Evolutionary conservation across 345 rosid genomes (phyloP).

Genomic region (Jatropha curcas): DNA sequence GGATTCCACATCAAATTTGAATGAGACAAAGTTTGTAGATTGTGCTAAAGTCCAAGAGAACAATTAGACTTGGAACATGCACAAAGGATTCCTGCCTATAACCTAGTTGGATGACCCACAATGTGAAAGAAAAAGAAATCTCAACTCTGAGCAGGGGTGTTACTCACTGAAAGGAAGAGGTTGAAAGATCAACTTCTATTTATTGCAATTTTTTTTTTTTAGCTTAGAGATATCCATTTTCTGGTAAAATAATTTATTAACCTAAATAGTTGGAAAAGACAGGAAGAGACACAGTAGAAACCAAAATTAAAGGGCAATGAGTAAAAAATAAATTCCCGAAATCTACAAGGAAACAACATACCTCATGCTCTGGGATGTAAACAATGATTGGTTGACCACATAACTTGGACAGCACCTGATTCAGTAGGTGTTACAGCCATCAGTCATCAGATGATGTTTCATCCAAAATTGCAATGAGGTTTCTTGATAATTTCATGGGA

Average conservation of each 20-base stretch:
- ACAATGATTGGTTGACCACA: constrained; percentile 74
- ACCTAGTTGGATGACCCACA: neutral
- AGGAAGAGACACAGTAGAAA: neutral
- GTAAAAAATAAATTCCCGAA: neutral
- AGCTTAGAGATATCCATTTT: too few relatives aligned
- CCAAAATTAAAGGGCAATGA: neutral
- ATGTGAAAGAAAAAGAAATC: neutral
- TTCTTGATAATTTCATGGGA: neutral
- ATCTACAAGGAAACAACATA: constrained; percentile 15
- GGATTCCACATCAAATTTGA: too few relatives aligned
- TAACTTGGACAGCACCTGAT: constrained; percentile 80
- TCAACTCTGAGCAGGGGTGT: too few relatives aligned
- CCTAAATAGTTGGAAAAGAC: neutral
- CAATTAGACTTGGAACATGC: neutral
- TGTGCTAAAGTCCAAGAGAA: neutral
- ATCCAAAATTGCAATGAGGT: constrained; percentile 7
- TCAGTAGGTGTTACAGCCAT: constrained; percentile 3
- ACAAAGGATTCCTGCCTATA: neutral
- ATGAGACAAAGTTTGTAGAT: neutral
- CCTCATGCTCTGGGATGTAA: constrained; percentile 89
- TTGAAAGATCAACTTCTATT: too few relatives aligned
- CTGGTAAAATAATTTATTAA: neutral
- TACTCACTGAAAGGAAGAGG: too few relatives aligned
- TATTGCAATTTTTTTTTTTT: too few relatives aligned
- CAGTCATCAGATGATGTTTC: constrained; percentile 18